A percentile compares a stretch with the other conserved stretches of the same genome.
phyloP scores from a whole-genome alignment of 2,329 filamentous ascomycete genomes.

The Diplodia corticola region DNA sequence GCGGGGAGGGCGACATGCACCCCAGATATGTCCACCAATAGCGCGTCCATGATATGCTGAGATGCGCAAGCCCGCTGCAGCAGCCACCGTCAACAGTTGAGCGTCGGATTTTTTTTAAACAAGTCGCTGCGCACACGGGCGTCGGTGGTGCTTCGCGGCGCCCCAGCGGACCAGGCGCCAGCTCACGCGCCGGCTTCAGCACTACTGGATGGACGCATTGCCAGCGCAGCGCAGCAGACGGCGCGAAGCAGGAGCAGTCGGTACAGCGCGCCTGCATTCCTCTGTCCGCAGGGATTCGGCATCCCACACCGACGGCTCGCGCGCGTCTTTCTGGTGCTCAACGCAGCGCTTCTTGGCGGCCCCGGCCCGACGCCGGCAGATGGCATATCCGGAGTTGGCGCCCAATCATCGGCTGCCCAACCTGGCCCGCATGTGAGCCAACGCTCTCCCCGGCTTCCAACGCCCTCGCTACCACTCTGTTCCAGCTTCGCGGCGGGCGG shows the following conservation, averaged over 20 bases:
- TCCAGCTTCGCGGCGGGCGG: neutral
- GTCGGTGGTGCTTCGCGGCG: neutral
- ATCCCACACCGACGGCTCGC: neutral
- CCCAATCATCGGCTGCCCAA: neutral
- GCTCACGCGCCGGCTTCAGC: neutral
- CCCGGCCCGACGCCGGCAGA: neutral
- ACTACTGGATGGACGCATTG: neutral
- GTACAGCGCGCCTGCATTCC: neutral
- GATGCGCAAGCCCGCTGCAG: neutral
- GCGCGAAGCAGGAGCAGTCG: neutral
- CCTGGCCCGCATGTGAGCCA: neutral
- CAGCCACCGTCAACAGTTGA: slow-evolving; percentile 6
- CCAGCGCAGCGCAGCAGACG: slow-evolving; percentile 17
- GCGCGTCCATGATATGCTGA: neutral
- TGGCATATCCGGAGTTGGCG: neutral
- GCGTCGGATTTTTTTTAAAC: neutral
- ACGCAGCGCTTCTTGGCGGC: neutral
- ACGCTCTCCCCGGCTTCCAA: neutral
- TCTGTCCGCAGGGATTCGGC: neutral
- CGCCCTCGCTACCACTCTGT: slow-evolving; percentile 4
- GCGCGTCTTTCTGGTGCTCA: neutral
- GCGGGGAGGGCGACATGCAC: slow-evolving; percentile 8
- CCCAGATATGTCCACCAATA: slow-evolving; percentile 10
- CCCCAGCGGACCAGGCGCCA: neutral
- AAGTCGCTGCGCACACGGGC: neutral